phyloP scores from a whole-genome alignment of 176 grass and related monocot species.

The Zoysia pacifica region DNA sequence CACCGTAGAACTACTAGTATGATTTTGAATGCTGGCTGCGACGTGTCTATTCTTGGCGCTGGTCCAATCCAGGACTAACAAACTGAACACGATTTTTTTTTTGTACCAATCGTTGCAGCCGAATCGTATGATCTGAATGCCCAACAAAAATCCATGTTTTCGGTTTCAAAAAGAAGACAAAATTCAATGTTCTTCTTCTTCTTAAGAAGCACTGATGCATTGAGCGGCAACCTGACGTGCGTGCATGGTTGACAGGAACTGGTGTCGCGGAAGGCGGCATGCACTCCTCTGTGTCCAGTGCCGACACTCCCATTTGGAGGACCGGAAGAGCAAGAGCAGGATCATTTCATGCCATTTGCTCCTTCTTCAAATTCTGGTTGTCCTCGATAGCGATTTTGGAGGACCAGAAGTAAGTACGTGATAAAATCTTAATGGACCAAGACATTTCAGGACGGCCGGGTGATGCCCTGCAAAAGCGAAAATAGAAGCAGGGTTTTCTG shows the following conservation, averaged over 20 bases:
- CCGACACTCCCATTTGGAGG: constrained; percentile 48
- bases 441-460: too few species aligned
- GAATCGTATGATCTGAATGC: constrained; percentile 24
- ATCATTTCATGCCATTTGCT: not conserved
- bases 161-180: too few species aligned
- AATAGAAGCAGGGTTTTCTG: constrained; percentile 32
- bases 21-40: not conserved
- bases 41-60: not conserved
- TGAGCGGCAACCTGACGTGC: not conserved
- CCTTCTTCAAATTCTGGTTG: not conserved
- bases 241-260: not conserved
- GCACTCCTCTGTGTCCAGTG: constrained; percentile 7
- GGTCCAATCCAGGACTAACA: not conserved
- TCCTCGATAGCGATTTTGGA: not conserved
- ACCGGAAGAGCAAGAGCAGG: not conserved
- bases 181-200: not conserved
- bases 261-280: constrained; percentile 9
- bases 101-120: not conserved
- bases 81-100: not conserved
- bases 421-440: too few species aligned
- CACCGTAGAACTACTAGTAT: not conserved
- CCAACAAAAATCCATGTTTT: not conserved
- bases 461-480: constrained; percentile 10
- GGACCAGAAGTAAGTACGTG: too few species aligned
- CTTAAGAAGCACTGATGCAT: not conserved